Base-by-base conservation (phyloP, 2,329 filamentous ascomycete genomes). In the Mariannaea elegans region DNA sequence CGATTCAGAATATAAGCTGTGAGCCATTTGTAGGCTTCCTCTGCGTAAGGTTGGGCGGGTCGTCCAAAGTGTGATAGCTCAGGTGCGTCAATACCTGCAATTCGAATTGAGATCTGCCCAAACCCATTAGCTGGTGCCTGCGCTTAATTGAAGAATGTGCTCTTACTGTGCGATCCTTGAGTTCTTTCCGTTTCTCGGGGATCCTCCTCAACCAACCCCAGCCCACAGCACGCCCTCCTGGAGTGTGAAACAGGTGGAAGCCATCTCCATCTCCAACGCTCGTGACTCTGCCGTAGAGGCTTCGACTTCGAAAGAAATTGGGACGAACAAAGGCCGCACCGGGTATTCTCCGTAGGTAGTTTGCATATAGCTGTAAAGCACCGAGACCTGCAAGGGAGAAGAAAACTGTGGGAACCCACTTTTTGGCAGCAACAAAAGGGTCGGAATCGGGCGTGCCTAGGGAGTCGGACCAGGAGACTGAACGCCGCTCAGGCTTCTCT, bases 221-320 rank as follows among this genome's bases (percentile, higher is more conserved):
- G 52, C 95, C 95, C 10, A 90, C 84, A 50, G 94, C 76, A 65
- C 88, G 84, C 10, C 95, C 95, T n/a, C 94, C 94, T 0, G 95
- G 95, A 0, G 93, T 98, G 76, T 99, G 95, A 75, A 90, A 99
- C 46, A 99, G 76, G 68, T 95, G 90, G 75, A 99, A 97, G 73
- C 94, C 94, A 77, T 99, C 95, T 4, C 93, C 96, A 82, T 99
- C 95, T 39, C 96, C 95, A 21, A 99, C 95, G 68, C 91, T 93
- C 12, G 94, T 97, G 39, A 98, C 95, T 62, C 85, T 86, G 13
- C 95, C 95, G 68, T 94, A 90, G 39, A 99, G 73, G 67, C 87
- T 94, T 68, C 91, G 85, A 61, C 82, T 88, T 44, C 91, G 87
- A 73, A 94, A 94, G 72, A 89, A 90, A 10, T 82, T 80, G 2